Base-by-base conservation (phyloP, 2,329 filamentous ascomycete genomes). In the Talaromyces sp. region DNA sequence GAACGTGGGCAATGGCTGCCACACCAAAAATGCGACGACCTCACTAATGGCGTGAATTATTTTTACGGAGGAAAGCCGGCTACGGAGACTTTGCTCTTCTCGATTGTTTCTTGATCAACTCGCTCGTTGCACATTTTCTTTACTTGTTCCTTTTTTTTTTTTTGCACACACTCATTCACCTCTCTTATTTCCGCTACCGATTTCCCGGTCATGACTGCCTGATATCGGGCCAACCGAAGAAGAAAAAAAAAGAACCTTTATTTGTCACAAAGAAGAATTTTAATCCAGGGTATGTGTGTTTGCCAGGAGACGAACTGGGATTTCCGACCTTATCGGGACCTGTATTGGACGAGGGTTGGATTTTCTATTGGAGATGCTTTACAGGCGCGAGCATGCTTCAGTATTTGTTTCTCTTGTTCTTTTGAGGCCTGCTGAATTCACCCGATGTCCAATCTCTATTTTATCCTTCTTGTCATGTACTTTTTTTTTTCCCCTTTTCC, bases 391-490 rank as follows among this genome's bases (percentile, higher is more conserved):
- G 63, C 64, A 59, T 63, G 63, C 62, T 62, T 65, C 57, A 60
- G 59, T 64, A 63, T 65, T 62, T 59, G 59, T 30, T 55, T 58
- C 27, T n/a, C 54, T 47, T 30, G n/a, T 49, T 61, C 63, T 64
- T 47, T 49, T 51, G 51, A 42, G 33, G 51, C 51, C 25, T 19
- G 30, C 36, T 32, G 56, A 60, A 44, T 54, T 27, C 51, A 58
- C 64, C 65, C 65, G 57, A 56, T 63, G 64, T 70, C 66, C 68
- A 68, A 67, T 70, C 69, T 64, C 60, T 66, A 68, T 64, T 65
- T 62, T 65, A 70, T 64, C 70, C 67, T 74, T 75, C 71, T 72
- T 73, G 69, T 73, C 68, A 73, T 74, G 72, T 75, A 74, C 70
- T 59, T 55, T 74, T 68, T 64, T 65, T 62, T 65, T 69, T 63